Base-by-base conservation (phyloP, 192 early-diverging fungal species). In the Coemansia asiatica region DNA sequence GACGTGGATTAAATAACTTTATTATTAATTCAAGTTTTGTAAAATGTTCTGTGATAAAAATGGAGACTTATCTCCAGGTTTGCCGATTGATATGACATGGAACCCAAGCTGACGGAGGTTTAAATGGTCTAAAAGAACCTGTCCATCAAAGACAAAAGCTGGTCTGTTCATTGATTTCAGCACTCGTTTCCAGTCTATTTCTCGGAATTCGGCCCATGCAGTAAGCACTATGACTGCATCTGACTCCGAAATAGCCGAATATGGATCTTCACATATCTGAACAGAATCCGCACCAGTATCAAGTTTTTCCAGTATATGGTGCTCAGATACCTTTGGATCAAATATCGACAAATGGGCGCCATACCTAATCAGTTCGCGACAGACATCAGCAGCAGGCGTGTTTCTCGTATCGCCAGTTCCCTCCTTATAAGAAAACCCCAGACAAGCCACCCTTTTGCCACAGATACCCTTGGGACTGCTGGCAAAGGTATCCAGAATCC, bases 401-500 rank as follows among this genome's bases (percentile, higher is more conserved):
- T 95, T 92, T 58, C 95, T 86, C 28, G 95, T 91, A 81, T 97
- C 95, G 62, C 92, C 91, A 27, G 94, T 97, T 67, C 94, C 90
- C 76, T 91, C 93, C 84, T 97, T 97, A 84, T 92, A 97, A 0
- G 95, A 92, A 78, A 97, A 97, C 6, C 95, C 95, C 56, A 93
- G 83, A 22, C 94, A 74, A 3, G 90, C 88, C 61, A 97, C 86
- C 19, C 88, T 86, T 67, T 95, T 87, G 25, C 90, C 90, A 80
- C 90, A 73, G 92, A 91, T 6, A 93, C 83, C 12, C 76, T 85
- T 6, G 86, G 82, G 23, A 91, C 87, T 67, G 15, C 4, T 15
- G 15, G 51, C 25, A 23, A 53, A 23, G 2, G 35, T 22, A 23
- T 16, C 35, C 0, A 46, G 4, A 16, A 95, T 87, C 47, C 84